Evolutionary conservation across 129 eudicot species (phyloP).

Genomic region (Glebionis coronaria): DNA sequence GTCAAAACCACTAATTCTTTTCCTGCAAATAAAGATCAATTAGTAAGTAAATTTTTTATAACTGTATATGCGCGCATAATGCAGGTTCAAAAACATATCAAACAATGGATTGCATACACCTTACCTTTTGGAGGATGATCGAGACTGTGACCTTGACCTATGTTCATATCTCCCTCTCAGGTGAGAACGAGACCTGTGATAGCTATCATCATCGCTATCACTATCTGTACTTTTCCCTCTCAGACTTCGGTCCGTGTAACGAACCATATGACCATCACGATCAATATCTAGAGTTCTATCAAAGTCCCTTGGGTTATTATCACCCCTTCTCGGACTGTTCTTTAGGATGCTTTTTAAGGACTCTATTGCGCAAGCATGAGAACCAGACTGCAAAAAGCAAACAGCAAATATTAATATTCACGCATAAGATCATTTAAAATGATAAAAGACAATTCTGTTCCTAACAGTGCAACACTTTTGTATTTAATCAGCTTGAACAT

Average conservation of each 20-base stretch:
- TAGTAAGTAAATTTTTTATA: background rate
- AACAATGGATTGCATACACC: background rate
- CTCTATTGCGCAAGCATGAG: conserved; percentile 56
- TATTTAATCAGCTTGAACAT: too few relatives aligned
- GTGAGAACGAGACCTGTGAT: conserved; percentile 67
- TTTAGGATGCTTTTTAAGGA: conserved; percentile 73
- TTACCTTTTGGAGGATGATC: conserved; percentile 96
- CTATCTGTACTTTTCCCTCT: conserved; percentile 60
- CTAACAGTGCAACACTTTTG: too few relatives aligned
- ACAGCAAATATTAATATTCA: background rate
- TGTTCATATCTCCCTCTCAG: conserved; percentile 76
- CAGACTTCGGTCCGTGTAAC: conserved; percentile 45
- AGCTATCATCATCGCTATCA: conserved; percentile 79
- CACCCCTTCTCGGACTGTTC: conserved; percentile 55
- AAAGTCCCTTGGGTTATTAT: conserved; percentile 42
- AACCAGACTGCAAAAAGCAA: conserved; percentile 45
- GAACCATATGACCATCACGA: conserved; percentile 42
- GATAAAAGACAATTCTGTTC: too few relatives aligned
- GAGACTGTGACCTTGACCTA: conserved; percentile 77
- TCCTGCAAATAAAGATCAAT: conserved; percentile 48
- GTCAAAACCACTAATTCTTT: conserved; percentile 95
- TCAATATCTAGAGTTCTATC: conserved; percentile 37
- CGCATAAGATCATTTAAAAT: too few relatives aligned
- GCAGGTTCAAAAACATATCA: conserved; percentile 2
- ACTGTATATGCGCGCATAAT: background rate